A percentile compares a stretch with the other conserved stretches of the same genome.
Evolutionary conservation across 345 rosid genomes (phyloP).

Genomic region (Eucalyptus virginea): DNA sequence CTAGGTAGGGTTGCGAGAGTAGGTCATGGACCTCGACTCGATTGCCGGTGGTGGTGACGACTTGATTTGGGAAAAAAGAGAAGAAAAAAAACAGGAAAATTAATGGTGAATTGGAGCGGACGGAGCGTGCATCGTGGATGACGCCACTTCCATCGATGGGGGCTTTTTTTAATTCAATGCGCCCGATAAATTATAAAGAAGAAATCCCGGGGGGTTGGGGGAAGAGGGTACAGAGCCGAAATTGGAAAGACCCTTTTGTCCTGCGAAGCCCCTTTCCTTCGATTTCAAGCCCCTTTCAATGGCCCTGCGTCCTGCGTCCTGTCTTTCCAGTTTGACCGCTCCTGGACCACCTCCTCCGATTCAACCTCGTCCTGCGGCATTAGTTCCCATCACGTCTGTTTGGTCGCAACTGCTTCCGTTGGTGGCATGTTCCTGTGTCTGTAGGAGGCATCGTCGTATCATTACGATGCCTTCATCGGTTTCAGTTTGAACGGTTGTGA

Average conservation of each 20-base stretch:
- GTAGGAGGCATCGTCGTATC: neutral
- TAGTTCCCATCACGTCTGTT: neutral
- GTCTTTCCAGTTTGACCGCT: neutral
- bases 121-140: neutral
- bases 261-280: neutral
- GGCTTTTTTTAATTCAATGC: neutral
- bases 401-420: neutral
- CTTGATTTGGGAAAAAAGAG: neutral
- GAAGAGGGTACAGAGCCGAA: neutral
- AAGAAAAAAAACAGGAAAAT: neutral
- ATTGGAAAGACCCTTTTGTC: neutral
- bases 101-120: neutral
- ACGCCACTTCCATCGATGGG: neutral
- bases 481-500: neutral
- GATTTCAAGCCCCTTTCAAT: neutral
- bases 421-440: neutral
- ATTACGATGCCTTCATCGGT: neutral
- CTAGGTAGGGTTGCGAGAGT: neutral
- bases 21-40: neutral
- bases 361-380: neutral
- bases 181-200: neutral
- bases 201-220: neutral
- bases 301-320: neutral
- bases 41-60: neutral
- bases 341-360: neutral